Base-by-base conservation (phyloP, 2,329 filamentous ascomycete genomes). In the Gaeumannomyces sp. region DNA sequence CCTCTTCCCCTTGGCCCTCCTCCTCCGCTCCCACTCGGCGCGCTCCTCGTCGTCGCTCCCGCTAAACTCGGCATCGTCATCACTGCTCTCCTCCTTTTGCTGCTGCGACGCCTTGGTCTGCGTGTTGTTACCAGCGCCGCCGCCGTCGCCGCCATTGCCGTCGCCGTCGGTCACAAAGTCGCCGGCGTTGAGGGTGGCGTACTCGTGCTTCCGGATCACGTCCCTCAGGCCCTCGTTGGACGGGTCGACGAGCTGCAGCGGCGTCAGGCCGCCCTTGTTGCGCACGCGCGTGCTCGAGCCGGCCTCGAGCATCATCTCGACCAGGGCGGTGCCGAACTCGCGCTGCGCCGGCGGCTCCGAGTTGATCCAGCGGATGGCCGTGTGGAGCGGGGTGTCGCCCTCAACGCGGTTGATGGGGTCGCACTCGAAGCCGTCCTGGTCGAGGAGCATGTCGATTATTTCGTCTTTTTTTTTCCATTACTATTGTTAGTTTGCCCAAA, bases 391-490 rank as follows among this genome's bases (percentile, higher is more conserved):
- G 2, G 91, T 93, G 77, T 95, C 91, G 67, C 85, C 83, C 66
- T 94, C 90, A 72, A 83, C 75, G 70, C 84, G 85, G 79, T 87
- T 89, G 72, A 88, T 72, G 64, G 90, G 89, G 79, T 96, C 92
- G 79, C 93, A 94, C 78, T 95, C 92, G 75, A 96, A 89, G 70
- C 89, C 87, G 70, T 90, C 87, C 76, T 94, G 90, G 80, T 95
- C 91, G 69, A 95, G 88, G 65, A 96, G 87, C 72, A 86, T 78
- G 78, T 96, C 91, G 73, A 96, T 89, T 67, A 93, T 82, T 72
- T 95, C 90, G 79, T 92, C 89, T 91, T 60, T 29, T 27, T 56
- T 59, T 27, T 31, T 28, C n/a, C n/a, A n/a, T n/a, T n/a, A n/a
- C n/a, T n/a, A n/a, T n/a, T 16, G 57, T 16, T 53, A 14, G 25